phyloP scores from a whole-genome alignment of 2,329 filamentous ascomycete species.

The Clonostachys chloroleuca region DNA sequence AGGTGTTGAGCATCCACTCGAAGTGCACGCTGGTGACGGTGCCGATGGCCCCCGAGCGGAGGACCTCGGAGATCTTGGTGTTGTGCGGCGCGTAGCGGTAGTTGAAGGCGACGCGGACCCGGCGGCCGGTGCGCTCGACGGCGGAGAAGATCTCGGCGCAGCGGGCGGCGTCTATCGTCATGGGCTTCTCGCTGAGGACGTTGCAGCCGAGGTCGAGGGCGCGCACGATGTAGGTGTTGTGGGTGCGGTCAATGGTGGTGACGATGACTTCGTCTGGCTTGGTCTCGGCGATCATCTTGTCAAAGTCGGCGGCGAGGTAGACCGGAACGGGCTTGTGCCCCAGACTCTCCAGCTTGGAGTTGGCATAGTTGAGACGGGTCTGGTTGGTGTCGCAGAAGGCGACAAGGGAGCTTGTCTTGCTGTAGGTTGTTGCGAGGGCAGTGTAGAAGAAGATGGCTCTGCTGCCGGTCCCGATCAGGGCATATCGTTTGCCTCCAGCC shows the following conservation, averaged over 20 bases:
- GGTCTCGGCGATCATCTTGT: slow-evolving; percentile 51
- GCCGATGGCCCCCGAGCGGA: slow-evolving; percentile 51
- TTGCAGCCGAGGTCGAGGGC: slow-evolving; percentile 55
- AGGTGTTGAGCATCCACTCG: slow-evolving; percentile 60
- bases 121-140: slow-evolving; percentile 40
- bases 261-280: slow-evolving; percentile 58
- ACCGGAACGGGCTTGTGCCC: slow-evolving; percentile 45
- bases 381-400: slow-evolving; percentile 57
- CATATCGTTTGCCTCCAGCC: slow-evolving; percentile 35
- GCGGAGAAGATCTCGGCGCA: slow-evolving; percentile 49
- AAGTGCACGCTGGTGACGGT: slow-evolving; percentile 54
- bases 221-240: slow-evolving; percentile 55
- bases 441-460: slow-evolving; percentile 58
- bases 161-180: slow-evolving; percentile 55
- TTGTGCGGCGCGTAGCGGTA: slow-evolving; percentile 64
- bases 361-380: slow-evolving; percentile 54
- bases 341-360: slow-evolving; percentile 37
- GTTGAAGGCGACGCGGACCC: slow-evolving; percentile 58
- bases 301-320: slow-evolving; percentile 49
- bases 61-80: slow-evolving; percentile 51
- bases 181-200: slow-evolving; percentile 61
- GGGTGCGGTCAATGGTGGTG: slow-evolving; percentile 59
- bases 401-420: slow-evolving; percentile 43
- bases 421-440: slow-evolving; percentile 49
- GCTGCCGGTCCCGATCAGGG: slow-evolving; percentile 54